These are phyloP conservation scores for Solanum hybrid DNA, from an alignment of 305 asterid species.

Conservation along the genomic window DNA sequence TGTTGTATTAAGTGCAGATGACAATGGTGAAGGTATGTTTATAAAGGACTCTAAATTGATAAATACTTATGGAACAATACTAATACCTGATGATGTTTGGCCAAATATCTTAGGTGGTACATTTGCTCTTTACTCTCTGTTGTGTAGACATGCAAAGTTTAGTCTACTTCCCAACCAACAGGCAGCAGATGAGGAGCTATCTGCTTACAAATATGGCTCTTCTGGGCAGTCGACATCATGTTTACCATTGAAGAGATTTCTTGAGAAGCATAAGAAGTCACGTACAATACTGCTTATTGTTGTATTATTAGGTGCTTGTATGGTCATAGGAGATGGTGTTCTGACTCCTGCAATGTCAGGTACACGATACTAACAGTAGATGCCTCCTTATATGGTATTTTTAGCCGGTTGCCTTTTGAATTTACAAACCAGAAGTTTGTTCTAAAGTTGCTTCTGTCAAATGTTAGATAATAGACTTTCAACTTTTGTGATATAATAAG, in stretches of 20 bases:
- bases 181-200: conserved; percentile 96
- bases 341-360: conserved; percentile 98
- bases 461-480: background rate
- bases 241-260: conserved; percentile 56
- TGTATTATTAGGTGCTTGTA: conserved; percentile 91
- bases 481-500: background rate
- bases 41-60: background rate
- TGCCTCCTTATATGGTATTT: background rate
- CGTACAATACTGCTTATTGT: conserved; percentile 70
- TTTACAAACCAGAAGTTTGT: background rate
- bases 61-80: background rate
- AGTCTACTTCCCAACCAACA: conserved; percentile 97
- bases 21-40: conserved; percentile 87
- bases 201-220: conserved; percentile 73
- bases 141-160: conserved; percentile 90
- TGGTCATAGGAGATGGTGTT: conserved; percentile 95
- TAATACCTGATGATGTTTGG: conserved; percentile 13
- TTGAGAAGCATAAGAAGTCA: conserved; percentile 71
- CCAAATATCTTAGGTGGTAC: conserved; percentile 69
- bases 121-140: conserved; percentile 90
- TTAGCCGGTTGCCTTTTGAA: background rate
- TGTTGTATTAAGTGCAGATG: conserved; percentile 71
- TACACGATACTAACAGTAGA: conserved; percentile 13
- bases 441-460: background rate
- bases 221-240: conserved; percentile 50